Conservation (phyloP, 176 grass and related monocot species). For the Oryza longistaminata region DNA sequence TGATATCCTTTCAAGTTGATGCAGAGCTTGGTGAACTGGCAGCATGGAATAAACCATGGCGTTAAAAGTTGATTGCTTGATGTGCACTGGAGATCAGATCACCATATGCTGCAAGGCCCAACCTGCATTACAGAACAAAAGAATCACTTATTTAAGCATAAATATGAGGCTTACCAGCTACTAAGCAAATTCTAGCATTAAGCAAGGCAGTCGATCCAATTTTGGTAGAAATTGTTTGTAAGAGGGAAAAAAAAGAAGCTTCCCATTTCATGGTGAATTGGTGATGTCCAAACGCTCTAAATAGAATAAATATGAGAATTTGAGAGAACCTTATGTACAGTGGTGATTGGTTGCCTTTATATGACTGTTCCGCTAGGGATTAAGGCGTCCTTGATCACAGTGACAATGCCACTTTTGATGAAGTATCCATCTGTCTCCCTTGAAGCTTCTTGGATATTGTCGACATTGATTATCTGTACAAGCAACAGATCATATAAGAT, state of each 20-base stretch:
- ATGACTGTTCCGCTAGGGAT: slow-evolving; percentile 83
- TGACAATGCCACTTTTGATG: slow-evolving; percentile 93
- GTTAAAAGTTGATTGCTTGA: not conserved
- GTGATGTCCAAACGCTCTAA: not conserved
- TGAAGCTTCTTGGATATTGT: slow-evolving; percentile 80
- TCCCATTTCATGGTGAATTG: not conserved
- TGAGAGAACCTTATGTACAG: slow-evolving; percentile 41
- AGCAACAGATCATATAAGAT: slow-evolving; percentile 27
- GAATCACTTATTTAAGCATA: not conserved
- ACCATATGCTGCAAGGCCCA: slow-evolving; percentile 24
- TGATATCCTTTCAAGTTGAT: slow-evolving; percentile 15
- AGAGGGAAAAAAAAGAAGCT: not conserved
- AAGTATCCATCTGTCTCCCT: slow-evolving; percentile 97
- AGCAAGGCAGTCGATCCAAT: not conserved
- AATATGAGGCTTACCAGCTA: not conserved
- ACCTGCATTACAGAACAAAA: slow-evolving; percentile 19
- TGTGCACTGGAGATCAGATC: slow-evolving; percentile 1
- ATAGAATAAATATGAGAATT: slow-evolving; percentile 8
- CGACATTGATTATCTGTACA: slow-evolving; percentile 74
- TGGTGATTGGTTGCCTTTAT: slow-evolving; percentile 31
- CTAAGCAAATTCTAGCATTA: slow-evolving; percentile 9
- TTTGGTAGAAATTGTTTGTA: not conserved
- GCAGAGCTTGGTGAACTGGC: slow-evolving; percentile 21
- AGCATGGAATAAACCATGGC: slow-evolving; percentile 13
- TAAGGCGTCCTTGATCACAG: slow-evolving; percentile 84